Base-by-base conservation (phyloP, 768 basidiomycete species). In the Thelephora aurantiotincta region DNA sequence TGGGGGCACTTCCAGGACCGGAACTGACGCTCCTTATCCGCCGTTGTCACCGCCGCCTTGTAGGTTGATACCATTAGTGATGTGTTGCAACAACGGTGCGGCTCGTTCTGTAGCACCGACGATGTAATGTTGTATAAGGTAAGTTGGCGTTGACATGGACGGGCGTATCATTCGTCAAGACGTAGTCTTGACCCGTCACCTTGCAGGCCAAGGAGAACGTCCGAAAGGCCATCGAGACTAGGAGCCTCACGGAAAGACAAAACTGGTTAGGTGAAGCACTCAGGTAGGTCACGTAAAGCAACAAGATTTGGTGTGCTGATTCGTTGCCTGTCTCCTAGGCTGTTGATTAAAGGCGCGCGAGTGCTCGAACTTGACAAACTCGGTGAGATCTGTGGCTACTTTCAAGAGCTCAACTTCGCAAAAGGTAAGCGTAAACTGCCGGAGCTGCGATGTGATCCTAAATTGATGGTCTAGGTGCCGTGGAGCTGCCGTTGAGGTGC, bases 71-170 rank as follows among this genome's bases (percentile, higher is more conserved):
- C 91, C 5, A 87, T 99, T 62, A 94, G 90, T 60, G 92, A 97
- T 57, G 80, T 92, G 37, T 66, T 99, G 35, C 94, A 98, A 59
- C 81, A 87, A 56, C 74, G 91, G 60, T 99, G 96, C 55, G 93
- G 94, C 2, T 89, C 92, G 12, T 98, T 98, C 74, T 97, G 92
- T 63, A 93, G 93, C 55, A 83, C 93, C 2, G 96, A 97, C 58
- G 96, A 99, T 65, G 96, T 99, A 38, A 87, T 96, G 74, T 64
- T 96, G 23, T 97, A 98, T 69, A 99, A 99, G 72, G 91, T 80
- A 55, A 65, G 51, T 43, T 52, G 11, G 0, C 19, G 45, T 18
- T n/a, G 1, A n/a, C 43, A 3, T 14, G 5, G 3, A 11, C 6
- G 14, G 22, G 22, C 3, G 14, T 14, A 41, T 14, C 16, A 2